Evolutionary conservation across 2,329 filamentous ascomycete genomes (phyloP).

Genomic region (Beauveria rudraprayagi): DNA sequence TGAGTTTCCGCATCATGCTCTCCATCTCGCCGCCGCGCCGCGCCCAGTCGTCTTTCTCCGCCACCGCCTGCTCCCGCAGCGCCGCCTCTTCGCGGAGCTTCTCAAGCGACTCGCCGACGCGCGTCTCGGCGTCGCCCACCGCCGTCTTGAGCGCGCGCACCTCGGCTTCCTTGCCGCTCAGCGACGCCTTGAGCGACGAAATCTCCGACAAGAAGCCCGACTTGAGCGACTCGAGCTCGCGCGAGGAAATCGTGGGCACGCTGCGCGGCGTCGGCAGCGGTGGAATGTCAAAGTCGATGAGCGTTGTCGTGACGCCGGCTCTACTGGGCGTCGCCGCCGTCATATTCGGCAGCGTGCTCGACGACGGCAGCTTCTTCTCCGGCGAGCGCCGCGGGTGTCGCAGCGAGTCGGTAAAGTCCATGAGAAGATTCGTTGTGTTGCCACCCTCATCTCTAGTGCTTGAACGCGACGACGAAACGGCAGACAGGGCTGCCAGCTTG

Average conservation of each 20-base stretch:
- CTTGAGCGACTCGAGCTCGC: constrained; percentile 88
- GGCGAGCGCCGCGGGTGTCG: constrained; percentile 44
- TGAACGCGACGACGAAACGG: constrained; percentile 28
- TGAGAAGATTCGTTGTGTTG: constrained; percentile 68
- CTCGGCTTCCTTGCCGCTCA: constrained; percentile 90
- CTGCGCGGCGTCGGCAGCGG: constrained; percentile 87
- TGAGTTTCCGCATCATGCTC: constrained; percentile 66
- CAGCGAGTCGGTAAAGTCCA: constrained; percentile 79
- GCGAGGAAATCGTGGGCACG: constrained; percentile 80
- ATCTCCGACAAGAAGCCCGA: constrained; percentile 88
- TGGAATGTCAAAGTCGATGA: constrained; percentile 77
- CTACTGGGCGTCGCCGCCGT: constrained; percentile 38
- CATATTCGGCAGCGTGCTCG: constrained; percentile 23
- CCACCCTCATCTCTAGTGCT: constrained; percentile 34
- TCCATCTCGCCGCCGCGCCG: constrained; percentile 81
- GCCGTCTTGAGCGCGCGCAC: constrained; percentile 80
- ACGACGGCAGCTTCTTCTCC: constrained; percentile 27
- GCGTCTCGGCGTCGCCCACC: constrained; percentile 81
- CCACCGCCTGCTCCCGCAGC: constrained; percentile 60
- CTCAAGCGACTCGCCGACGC: constrained; percentile 80
- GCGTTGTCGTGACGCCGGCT: constrained; percentile 47
- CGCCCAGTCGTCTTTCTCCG: constrained; percentile 78
- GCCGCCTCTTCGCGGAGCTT: constrained; percentile 69
- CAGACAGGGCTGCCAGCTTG: constrained; percentile 38
- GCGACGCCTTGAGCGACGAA: constrained; percentile 82